phyloP scores from a whole-genome alignment of 169 alveolate genomes.

The Plasmodium blacklocki region DNA sequence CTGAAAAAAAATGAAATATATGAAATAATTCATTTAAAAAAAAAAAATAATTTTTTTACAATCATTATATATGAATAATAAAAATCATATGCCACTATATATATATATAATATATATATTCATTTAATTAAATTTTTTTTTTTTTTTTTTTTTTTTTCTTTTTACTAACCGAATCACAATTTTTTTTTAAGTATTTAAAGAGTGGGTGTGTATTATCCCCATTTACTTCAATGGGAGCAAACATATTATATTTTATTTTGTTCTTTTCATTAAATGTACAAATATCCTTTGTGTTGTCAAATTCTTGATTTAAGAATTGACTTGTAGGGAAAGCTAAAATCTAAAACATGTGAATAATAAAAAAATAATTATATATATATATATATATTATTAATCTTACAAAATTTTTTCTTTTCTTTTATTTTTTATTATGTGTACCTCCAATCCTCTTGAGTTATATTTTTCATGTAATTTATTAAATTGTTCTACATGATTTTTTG shows the following conservation, averaged over 20 bases:
- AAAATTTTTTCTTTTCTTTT: background rate
- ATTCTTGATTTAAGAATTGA: constrained; percentile 50
- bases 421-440: constrained; percentile 13
- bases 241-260: constrained; percentile 18
- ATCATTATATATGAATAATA: background rate
- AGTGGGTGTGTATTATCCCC: constrained; percentile 52
- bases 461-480: constrained; percentile 30
- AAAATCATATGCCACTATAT: background rate
- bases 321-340: constrained; percentile 41
- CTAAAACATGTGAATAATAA: constrained; percentile 9
- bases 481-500: constrained; percentile 37
- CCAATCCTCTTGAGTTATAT: constrained; percentile 22
- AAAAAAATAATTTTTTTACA: background rate
- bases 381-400: no score
- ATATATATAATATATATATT: background rate
- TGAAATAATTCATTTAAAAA: background rate
- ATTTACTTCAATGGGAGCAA: constrained; percentile 62
- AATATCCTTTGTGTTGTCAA: constrained; percentile 19
- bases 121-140: background rate
- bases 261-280: constrained; percentile 37
- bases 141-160: background rate
- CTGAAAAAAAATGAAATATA: constrained; percentile 10
- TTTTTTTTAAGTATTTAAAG: constrained; percentile 37
- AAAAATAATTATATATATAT: background rate
- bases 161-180: constrained; percentile 42